Conservation (phyloP, 2,329 filamentous ascomycete genomes). For the Hypoxylon sp. region DNA sequence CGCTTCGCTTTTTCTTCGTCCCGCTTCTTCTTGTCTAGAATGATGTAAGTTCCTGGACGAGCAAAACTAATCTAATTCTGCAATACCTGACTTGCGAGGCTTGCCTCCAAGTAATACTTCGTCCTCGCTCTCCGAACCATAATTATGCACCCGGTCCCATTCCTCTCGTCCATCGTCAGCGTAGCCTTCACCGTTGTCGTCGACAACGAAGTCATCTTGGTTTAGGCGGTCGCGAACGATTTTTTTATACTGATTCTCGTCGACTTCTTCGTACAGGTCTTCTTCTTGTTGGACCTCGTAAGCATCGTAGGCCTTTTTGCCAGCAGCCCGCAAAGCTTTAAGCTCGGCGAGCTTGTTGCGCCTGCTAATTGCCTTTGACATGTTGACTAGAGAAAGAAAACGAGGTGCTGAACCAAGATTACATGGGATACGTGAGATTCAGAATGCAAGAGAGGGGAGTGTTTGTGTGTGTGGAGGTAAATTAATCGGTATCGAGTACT, state of each 20-base stretch:
- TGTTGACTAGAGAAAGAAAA: slow-evolving; percentile 47
- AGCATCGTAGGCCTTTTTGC: slow-evolving; percentile 89
- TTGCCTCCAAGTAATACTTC: slow-evolving; percentile 65
- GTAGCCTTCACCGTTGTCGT: slow-evolving; percentile 97
- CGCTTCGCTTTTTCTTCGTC: slow-evolving; percentile 89
- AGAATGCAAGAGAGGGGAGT: slow-evolving; percentile 20
- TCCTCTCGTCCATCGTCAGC: slow-evolving; percentile 97
- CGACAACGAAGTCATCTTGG: slow-evolving; percentile 97
- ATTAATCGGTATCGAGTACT: slow-evolving; percentile 35
- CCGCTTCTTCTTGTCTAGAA: slow-evolving; percentile 83
- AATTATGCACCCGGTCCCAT: slow-evolving; percentile 80
- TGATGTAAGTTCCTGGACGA: slow-evolving; percentile 20
- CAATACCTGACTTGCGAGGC: slow-evolving; percentile 65
- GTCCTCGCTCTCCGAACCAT: slow-evolving; percentile 83
- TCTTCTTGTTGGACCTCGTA: slow-evolving; percentile 90
- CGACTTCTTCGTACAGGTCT: slow-evolving; percentile 93
- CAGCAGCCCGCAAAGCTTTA: slow-evolving; percentile 84
- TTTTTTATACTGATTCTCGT: slow-evolving; percentile 97
- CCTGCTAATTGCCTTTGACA: slow-evolving; percentile 60
- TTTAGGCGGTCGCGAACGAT: slow-evolving; percentile 90
- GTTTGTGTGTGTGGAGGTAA: slow-evolving; percentile 27
- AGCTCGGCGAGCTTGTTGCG: slow-evolving; percentile 80
- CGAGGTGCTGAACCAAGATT: slow-evolving; percentile 7
- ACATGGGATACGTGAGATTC: slow-evolving; percentile 33
- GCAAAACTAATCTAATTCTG: slow-evolving; percentile 42